Evolutionary conservation across 306 rosid genomes (phyloP), one percentile per base, ranked within the genome.

Genomic region (Senna tora): DNA sequence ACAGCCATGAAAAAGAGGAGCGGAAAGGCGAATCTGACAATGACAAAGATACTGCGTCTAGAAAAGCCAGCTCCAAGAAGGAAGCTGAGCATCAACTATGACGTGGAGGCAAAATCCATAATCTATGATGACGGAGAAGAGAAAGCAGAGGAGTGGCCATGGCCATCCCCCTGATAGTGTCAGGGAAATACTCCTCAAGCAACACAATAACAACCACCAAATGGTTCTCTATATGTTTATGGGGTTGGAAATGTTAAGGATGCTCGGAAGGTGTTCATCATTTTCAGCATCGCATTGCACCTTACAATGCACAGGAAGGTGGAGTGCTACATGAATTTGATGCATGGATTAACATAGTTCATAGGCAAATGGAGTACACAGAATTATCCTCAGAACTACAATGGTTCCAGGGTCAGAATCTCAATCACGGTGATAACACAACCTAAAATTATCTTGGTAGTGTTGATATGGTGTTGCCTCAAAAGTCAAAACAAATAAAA

Each of bases 61-160:
- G 68, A 36, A 57, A 57, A 9, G 11, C 19, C 0, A 13, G 33
- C 28, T 66, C 9, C 61, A 57, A 49, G 8, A 38, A 30, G 58
- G 13, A 62, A 71, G n/a, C 2, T 79, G 2, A 22, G n/a, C 15
- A 69, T 13, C 5, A 47, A 68, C 1, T 79, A 76, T 53, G 62
- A 2, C 3, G 3, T 74, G 6, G 49, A 74, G 12, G 76, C 69
- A 13, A 53, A 67, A 13, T 39, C 22, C 0, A 1, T 62, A 10
- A 21, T 62, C 39, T 2, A 7, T 45, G 63, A 68, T 4, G 73
- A 69, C 1, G 68, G 62, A 6, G 72, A 73, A n/a, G 6, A 15
- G 0, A 8, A 1, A 0, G 74, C 80, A 46, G 16, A 7, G 28
- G 63, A 32, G 5, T 76, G 78, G 75, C 81, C 81, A 57, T 76